Percentiles rank a stretch among this genome's conserved stretches.
phyloP scores from a whole-genome alignment of 1,284 basidiomycete species.

The Schizophyllum amplum region DNA sequence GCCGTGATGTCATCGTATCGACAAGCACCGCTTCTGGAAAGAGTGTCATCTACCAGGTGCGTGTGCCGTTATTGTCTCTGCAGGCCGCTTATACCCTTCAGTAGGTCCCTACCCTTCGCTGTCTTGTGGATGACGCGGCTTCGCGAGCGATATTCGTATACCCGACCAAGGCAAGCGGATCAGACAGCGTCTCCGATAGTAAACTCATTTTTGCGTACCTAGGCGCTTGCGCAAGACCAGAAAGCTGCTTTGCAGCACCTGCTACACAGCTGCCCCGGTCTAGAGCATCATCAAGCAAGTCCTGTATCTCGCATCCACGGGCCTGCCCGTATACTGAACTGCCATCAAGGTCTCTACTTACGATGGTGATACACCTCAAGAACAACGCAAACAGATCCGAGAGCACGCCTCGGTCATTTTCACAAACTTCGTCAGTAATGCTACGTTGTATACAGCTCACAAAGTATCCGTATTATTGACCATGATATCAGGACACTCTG shows the following conservation, averaged over 20 bases:
- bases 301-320: background rate
- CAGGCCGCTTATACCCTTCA: constrained; percentile 1
- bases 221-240: constrained; percentile 91
- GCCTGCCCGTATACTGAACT: background rate
- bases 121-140: constrained; percentile 53
- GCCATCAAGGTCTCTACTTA: constrained; percentile 60
- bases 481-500: constrained; percentile 68
- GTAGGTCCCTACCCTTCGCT: constrained; percentile 67
- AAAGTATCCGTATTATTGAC: background rate
- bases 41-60: constrained; percentile 82
- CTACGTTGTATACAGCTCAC: background rate
- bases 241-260: constrained; percentile 61
- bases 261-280: constrained; percentile 50
- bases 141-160: constrained; percentile 83
- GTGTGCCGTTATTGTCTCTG: constrained; percentile 1
- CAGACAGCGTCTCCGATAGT: too few species aligned
- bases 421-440: constrained; percentile 59
- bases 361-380: constrained; percentile 82
- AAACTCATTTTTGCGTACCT: background rate
- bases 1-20: constrained; percentile 78
- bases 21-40: constrained; percentile 91
- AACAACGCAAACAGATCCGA: constrained; percentile 55
- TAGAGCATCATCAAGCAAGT: constrained; percentile 60
- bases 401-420: constrained; percentile 63
- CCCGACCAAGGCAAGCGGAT: constrained; percentile 66